A percentile compares a stretch with the other conserved stretches of the same genome.
phyloP scores from a whole-genome alignment of 2,329 filamentous ascomycete genomes.

The Colletotrichum sp. region DNA sequence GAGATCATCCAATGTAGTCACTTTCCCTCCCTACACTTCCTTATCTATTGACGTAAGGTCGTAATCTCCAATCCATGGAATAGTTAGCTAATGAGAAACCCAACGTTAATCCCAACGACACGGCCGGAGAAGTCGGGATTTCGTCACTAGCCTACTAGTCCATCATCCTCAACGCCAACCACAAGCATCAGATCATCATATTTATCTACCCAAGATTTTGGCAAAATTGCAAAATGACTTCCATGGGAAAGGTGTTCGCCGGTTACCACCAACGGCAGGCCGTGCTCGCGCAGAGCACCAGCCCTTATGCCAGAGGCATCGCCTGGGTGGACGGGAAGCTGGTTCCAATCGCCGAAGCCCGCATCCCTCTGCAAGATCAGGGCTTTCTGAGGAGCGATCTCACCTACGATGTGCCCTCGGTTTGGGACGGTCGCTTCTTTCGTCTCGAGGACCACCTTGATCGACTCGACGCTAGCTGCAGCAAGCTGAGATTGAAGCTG shows the following conservation, averaged over 20 bases:
- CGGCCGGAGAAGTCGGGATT: not conserved
- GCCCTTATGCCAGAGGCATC: constrained; percentile 47
- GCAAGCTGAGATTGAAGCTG: constrained; percentile 48
- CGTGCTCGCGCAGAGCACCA: constrained; percentile 16
- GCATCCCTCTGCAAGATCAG: constrained; percentile 55
- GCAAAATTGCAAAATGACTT: constrained; percentile 35
- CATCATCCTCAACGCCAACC: not conserved
- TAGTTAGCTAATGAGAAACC: not conserved
- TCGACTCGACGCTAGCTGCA: constrained; percentile 47
- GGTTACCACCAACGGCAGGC: not conserved
- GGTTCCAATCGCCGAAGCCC: constrained; percentile 48
- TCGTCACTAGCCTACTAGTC: not conserved
- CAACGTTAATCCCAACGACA: not conserved
- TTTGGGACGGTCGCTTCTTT: constrained; percentile 58
- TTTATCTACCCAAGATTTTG: not conserved
- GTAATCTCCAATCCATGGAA: not conserved
- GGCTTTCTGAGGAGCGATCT: constrained; percentile 58
- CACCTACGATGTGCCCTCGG: constrained; percentile 56
- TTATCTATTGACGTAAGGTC: not conserved
- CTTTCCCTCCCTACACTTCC: not conserved
- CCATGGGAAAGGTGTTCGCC: constrained; percentile 44
- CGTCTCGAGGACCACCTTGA: constrained; percentile 54
- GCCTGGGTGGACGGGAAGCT: constrained; percentile 52
- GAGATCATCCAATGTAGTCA: not conserved
- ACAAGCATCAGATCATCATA: not conserved